Percentiles rank a stretch among this genome's conserved stretches.
These are phyloP conservation scores for Mortierella sp. DNA, from an alignment of 371 early-diverging fungal species.

Conservation along the genomic window DNA sequence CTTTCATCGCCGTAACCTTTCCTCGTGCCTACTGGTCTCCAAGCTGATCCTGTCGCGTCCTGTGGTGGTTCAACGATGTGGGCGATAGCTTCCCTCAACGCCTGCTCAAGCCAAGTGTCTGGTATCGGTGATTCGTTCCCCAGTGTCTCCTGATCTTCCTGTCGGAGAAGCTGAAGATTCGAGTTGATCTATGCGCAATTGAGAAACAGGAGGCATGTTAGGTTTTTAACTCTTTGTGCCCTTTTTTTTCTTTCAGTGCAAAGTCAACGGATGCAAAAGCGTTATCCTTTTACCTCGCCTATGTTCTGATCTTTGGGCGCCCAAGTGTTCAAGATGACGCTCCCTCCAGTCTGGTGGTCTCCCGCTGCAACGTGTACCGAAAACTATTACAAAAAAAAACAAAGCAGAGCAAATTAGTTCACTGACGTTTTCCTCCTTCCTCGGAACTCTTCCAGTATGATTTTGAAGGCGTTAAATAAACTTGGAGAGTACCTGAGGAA, in stretches of 20 bases:
- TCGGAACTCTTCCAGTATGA: not conserved
- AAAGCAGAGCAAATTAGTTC: not conserved
- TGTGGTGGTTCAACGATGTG: slow-evolving; percentile 39
- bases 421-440: not conserved
- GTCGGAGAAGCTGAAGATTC: slow-evolving; percentile 26
- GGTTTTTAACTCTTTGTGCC: too few relatives aligned
- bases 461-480: not conserved
- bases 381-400: slow-evolving; percentile 15
- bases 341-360: slow-evolving; percentile 5
- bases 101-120: slow-evolving; percentile 33
- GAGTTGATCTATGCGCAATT: slow-evolving; percentile 25
- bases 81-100: slow-evolving; percentile 45
- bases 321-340: slow-evolving; percentile 44
- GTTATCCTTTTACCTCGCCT: slow-evolving; percentile 15
- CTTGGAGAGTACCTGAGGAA: slow-evolving; percentile 23
- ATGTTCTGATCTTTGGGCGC: slow-evolving; percentile 31
- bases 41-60: not conserved
- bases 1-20: not conserved
- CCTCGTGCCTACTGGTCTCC: not conserved
- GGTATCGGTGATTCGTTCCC: not conserved
- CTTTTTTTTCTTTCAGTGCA: too few relatives aligned
- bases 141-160: slow-evolving; percentile 1
- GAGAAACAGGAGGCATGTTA: too few relatives aligned
- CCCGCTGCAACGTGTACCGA: slow-evolving; percentile 49
- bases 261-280: not conserved